Base-by-base conservation (phyloP, 495 filamentous ascomycete species). In the Hypoxylon subgilvum region DNA sequence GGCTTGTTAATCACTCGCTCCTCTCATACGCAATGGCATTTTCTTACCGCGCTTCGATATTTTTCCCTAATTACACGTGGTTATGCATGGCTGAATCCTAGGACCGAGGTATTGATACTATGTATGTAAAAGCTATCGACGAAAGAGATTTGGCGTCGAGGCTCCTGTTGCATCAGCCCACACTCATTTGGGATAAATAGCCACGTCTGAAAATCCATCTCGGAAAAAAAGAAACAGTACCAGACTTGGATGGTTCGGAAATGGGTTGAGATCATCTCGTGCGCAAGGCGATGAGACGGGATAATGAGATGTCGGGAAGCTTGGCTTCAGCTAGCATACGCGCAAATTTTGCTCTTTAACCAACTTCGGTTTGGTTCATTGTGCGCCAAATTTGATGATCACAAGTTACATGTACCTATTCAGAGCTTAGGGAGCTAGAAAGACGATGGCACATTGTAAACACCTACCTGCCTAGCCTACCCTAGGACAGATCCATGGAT, bases 111-210 rank as follows among this genome's bases (percentile, higher is more conserved):
- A n/a, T n/a, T n/a, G n/a, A n/a, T n/a, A n/a, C n/a, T n/a, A n/a
- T n/a, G n/a, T n/a, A n/a, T n/a, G n/a, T n/a, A n/a, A n/a, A n/a
- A n/a, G n/a, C n/a, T n/a, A 31, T 48, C 30, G 38, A 44, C 17
- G 31, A 51, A 35, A n/a, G n/a, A n/a, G n/a, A 49, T 27, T 56
- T 39, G 38, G 31, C 23, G 31, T 63, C 46, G 41, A 36, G 39
- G 41, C 45, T 57, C 27, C 49, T 22, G 48, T 64, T 58, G 43
- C 50, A 54, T 64, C 32, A 54, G 22, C 54, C 43, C 44, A 46
- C 49, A 50, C 34, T 58, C 61, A 64, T 64, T 54, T 64, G 41
- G 61, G 61, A 58, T 64, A 64, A 64, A 64, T 64, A 46, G 39
- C 49, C 36, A 49, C 54, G 31, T n/a, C 53, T 16, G 35, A 25